Conservation (phyloP, 129 eudicot species). For the Logfia minima region DNA sequence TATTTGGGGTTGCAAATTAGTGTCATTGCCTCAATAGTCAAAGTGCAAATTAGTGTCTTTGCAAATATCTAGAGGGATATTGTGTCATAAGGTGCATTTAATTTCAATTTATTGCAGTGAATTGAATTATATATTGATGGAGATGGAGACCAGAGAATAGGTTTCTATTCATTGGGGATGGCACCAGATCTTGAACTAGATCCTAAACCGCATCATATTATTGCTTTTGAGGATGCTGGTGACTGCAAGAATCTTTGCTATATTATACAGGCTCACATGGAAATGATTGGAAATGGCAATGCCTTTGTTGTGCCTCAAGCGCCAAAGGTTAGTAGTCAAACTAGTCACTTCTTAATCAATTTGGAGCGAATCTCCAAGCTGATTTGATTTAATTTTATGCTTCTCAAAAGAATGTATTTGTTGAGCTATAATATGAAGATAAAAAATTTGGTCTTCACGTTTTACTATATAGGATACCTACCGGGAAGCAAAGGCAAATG, state of each 20-base stretch:
- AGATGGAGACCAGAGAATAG: conserved; percentile 56
- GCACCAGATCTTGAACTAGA: conserved; percentile 85
- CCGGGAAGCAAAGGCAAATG: conserved; percentile 78
- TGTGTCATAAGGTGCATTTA: not conserved
- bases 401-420: not conserved
- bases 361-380: not conserved
- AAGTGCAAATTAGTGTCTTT: not conserved
- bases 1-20: conserved; percentile 13
- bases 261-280: conserved; percentile 76
- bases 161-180: conserved; percentile 94
- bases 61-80: not conserved
- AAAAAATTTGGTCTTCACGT: not conserved
- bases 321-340: conserved; percentile 62
- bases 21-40: not conserved
- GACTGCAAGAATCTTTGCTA: conserved; percentile 81
- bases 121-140: conserved; percentile 74
- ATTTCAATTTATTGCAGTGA: conserved; percentile 47
- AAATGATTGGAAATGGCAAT: conserved; percentile 84
- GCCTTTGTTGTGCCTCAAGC: conserved; percentile 78
- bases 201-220: conserved; percentile 84
- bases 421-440: not conserved
- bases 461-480: conserved; percentile 62
- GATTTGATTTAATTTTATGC: not conserved
- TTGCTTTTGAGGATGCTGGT: conserved; percentile 87
- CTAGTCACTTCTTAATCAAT: not conserved